phyloP scores from a whole-genome alignment of 306 rosid species.

The Inga laurina region DNA sequence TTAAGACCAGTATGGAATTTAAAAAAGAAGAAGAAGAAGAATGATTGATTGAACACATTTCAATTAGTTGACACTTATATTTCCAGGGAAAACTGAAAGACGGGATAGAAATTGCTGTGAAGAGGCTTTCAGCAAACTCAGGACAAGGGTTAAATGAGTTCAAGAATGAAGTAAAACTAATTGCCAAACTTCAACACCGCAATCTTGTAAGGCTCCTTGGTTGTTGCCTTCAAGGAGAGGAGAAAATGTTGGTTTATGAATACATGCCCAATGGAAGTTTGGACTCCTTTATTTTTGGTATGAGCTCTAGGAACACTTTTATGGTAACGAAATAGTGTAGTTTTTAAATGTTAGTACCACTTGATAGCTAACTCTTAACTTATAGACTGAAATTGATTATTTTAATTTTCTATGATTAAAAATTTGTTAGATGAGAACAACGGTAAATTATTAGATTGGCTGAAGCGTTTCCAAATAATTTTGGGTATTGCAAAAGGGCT shows the following conservation, averaged over 20 bases:
- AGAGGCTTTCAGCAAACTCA: conserved; percentile 52
- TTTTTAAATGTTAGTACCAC: background rate
- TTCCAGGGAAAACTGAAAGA: conserved; percentile 47
- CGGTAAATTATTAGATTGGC: conserved; percentile 47
- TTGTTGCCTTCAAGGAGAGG: conserved; percentile 53
- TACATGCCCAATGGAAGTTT: conserved; percentile 51
- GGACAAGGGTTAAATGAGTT: conserved; percentile 52
- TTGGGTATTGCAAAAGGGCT: conserved; percentile 59
- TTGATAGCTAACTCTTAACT: background rate
- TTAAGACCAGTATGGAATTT: conserved; percentile 5
- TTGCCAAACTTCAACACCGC: conserved; percentile 61
- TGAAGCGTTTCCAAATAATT: conserved; percentile 53
- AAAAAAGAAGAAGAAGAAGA: background rate
- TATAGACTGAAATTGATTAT: background rate
- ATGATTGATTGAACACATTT: background rate
- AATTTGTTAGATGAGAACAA: conserved; percentile 39
- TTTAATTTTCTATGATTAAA: background rate
- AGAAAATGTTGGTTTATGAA: conserved; percentile 47
- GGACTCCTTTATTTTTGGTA: conserved; percentile 55
- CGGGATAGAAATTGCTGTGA: conserved; percentile 58
- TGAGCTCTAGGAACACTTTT: background rate
- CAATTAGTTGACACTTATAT: background rate
- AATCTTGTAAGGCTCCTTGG: conserved; percentile 64
- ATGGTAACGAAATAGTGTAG: background rate
- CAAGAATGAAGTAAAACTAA: conserved; percentile 54